Evolutionary conservation across 306 rosid species (phyloP).

Genomic region (Fragaria nilgerrensis): DNA sequence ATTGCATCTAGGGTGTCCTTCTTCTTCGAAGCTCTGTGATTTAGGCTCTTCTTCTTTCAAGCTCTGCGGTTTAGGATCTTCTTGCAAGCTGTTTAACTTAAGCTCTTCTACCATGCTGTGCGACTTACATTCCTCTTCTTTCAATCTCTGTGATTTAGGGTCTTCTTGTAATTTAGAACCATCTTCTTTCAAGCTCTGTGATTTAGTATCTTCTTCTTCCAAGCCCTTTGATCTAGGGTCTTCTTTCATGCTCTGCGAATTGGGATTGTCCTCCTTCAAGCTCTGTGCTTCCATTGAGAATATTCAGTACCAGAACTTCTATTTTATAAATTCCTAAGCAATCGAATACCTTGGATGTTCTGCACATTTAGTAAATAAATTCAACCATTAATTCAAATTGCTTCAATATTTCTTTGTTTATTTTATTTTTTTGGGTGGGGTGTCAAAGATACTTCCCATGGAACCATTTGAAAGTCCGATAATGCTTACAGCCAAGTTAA

Average conservation of each 20-base stretch:
- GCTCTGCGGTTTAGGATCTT: background rate
- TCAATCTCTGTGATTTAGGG: background rate
- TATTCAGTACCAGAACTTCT: background rate
- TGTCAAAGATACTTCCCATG: background rate
- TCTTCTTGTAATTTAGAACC: background rate
- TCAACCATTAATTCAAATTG: background rate
- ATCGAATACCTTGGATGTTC: background rate
- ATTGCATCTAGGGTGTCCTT: slow-evolving; percentile 21
- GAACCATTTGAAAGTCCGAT: background rate
- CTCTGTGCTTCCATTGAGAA: slow-evolving; percentile 3
- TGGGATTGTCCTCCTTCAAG: background rate
- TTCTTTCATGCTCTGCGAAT: background rate
- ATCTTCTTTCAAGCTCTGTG: background rate
- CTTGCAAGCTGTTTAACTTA: slow-evolving; percentile 13
- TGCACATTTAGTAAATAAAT: background rate
- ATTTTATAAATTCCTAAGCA: background rate
- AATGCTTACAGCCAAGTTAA: too few species aligned
- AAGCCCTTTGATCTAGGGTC: background rate
- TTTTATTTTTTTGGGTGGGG: background rate
- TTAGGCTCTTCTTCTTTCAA: background rate
- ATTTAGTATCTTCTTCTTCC: background rate
- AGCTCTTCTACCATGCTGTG: slow-evolving; percentile 16
- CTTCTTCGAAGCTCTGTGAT: background rate
- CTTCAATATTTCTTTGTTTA: background rate
- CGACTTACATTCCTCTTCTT: background rate